Conservation (phyloP, 208 protist genomes). For the Crithidia sp. region DNA sequence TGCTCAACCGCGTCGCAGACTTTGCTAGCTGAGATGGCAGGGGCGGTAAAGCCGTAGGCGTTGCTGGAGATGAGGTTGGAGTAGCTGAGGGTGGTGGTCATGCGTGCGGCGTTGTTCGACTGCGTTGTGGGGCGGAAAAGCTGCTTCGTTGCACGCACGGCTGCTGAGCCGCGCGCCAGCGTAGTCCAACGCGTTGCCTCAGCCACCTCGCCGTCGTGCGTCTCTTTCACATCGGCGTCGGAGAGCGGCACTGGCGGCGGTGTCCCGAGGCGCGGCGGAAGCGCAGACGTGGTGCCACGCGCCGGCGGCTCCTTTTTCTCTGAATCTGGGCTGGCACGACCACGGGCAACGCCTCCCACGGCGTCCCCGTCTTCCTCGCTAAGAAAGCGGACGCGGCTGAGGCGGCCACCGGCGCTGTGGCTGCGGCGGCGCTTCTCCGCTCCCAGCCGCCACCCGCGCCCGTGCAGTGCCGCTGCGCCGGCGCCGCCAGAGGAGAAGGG, state of each 20-base stretch:
- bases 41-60: conserved; percentile 52
- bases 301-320: background rate
- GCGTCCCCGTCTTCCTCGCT: conserved; percentile 22
- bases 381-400: conserved; percentile 38
- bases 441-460: conserved; percentile 8
- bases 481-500: background rate
- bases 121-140: conserved; percentile 57
- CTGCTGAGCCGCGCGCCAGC: conserved; percentile 51
- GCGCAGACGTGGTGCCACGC: conserved; percentile 13
- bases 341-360: background rate
- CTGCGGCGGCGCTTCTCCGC: conserved; percentile 32
- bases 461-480: background rate
- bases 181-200: conserved; percentile 51
- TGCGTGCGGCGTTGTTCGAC: conserved; percentile 27
- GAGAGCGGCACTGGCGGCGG: conserved; percentile 32
- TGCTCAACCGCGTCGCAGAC: conserved; percentile 50
- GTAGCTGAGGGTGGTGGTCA: conserved; percentile 49
- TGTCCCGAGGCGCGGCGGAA: conserved; percentile 22
- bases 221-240: background rate
- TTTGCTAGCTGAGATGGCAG: conserved; percentile 46
- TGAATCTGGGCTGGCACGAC: background rate
- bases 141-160: conserved; percentile 74
- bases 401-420: conserved; percentile 34
- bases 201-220: conserved; percentile 2
- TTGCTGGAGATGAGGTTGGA: conserved; percentile 56